Conservation (phyloP, 176 grass and related monocot species). For the Oryza officinalis region DNA sequence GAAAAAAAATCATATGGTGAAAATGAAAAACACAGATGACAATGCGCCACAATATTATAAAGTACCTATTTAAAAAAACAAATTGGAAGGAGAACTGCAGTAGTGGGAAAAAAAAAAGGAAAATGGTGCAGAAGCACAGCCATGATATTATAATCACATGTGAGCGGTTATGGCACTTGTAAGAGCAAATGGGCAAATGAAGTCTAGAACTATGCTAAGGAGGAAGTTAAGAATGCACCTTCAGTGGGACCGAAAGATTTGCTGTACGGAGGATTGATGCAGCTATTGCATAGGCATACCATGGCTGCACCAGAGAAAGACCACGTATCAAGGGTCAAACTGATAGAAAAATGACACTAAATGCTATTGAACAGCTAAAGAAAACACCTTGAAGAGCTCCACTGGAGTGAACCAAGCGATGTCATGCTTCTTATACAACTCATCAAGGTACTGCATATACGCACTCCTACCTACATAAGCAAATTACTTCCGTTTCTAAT, state of each 20-base stretch:
- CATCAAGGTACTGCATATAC: conserved; percentile 81
- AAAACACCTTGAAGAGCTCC: conserved; percentile 83
- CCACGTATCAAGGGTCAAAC: conserved; percentile 17
- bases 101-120: background rate
- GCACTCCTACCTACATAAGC: conserved; percentile 62
- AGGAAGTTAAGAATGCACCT: conserved; percentile 47
- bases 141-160: background rate
- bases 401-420: conserved; percentile 98
- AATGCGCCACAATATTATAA: conserved; percentile 4
- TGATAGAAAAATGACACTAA: background rate
- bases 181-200: background rate
- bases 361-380: conserved; percentile 17
- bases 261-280: conserved; percentile 82
- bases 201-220: background rate
- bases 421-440: conserved; percentile 87
- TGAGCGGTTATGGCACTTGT: background rate
- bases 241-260: conserved; percentile 85
- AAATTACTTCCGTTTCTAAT: background rate
- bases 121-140: background rate
- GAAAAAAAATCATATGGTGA: background rate
- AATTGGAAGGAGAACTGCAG: background rate
- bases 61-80: background rate
- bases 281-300: conserved; percentile 97
- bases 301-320: conserved; percentile 67
- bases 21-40: background rate